Conservation (phyloP, 352 stramenopile species). For the Phytopythium ostracodes region DNA sequence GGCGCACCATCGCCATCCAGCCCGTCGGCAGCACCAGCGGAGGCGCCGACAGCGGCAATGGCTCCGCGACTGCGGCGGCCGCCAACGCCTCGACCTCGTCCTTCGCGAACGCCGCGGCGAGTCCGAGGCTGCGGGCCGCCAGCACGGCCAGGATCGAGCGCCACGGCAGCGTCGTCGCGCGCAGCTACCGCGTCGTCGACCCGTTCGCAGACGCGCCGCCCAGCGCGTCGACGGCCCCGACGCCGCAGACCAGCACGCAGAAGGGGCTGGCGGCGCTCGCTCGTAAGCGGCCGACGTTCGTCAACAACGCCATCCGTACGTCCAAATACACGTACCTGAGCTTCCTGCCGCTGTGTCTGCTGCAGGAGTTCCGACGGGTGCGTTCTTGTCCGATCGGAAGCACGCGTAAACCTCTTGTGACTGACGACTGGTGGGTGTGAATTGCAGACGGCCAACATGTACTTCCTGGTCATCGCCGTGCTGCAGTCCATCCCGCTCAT, state of each 20-base stretch:
- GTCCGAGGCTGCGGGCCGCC: background rate
- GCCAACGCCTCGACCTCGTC: background rate
- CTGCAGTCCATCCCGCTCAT: slow-evolving; percentile 89
- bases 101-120: background rate
- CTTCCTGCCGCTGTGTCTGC: slow-evolving; percentile 61
- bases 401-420: no score
- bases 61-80: background rate
- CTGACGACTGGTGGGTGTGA: slow-evolving; percentile 35
- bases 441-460: slow-evolving; percentile 91
- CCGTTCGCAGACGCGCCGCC: slow-evolving; percentile 59
- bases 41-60: background rate
- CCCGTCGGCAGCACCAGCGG: background rate
- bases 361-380: slow-evolving; percentile 85
- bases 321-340: slow-evolving; percentile 89
- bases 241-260: background rate
- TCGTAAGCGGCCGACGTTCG: slow-evolving; percentile 48
- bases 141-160: slow-evolving; percentile 17
- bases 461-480: slow-evolving; percentile 91
- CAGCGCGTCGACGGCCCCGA: slow-evolving; percentile 7
- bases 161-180: slow-evolving; percentile 11
- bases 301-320: slow-evolving; percentile 82
- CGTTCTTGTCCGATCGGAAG: no score
- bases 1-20: slow-evolving; percentile 8
- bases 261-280: slow-evolving; percentile 15
- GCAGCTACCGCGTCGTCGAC: slow-evolving; percentile 53